A percentile compares a stretch with the other conserved stretches of the same genome.
These are phyloP conservation scores for Rutstroemia sp. DNA, from an alignment of 2,329 filamentous ascomycete genomes.

Conservation along the genomic window DNA sequence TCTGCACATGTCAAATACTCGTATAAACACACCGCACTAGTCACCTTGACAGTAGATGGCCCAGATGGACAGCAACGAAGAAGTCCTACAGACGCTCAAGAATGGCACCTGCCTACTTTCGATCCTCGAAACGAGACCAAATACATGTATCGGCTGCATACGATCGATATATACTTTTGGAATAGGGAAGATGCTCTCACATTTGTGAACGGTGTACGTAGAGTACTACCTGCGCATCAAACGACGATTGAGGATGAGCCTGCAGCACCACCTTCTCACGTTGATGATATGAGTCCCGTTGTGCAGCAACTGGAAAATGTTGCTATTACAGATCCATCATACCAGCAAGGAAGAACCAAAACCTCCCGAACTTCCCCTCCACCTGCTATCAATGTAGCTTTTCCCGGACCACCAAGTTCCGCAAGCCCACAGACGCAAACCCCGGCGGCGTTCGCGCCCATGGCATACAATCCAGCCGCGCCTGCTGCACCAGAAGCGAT, in stretches of 20 bases:
- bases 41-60: constrained; percentile 58
- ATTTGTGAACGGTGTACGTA: constrained; percentile 61
- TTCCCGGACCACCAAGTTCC: constrained; percentile 29
- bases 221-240: constrained; percentile 53
- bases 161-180: constrained; percentile 75
- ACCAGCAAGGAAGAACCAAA: constrained; percentile 28
- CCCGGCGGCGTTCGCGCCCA: constrained; percentile 42
- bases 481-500: constrained; percentile 68
- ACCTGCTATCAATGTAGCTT: constrained; percentile 10
- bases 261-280: constrained; percentile 37
- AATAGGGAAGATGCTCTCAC: constrained; percentile 62
- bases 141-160: constrained; percentile 72
- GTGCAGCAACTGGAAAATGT: constrained; percentile 68
- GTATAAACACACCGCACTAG: constrained; percentile 65
- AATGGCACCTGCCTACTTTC: constrained; percentile 71
- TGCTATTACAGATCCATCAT: constrained; percentile 55
- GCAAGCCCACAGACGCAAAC: constrained; percentile 29
- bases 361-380: constrained; percentile 21
- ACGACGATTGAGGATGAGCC: constrained; percentile 61
- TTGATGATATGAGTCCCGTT: constrained; percentile 54
- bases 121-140: constrained; percentile 68
- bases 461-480: constrained; percentile 74
- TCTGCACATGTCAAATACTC: constrained; percentile 59
- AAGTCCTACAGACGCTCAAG: constrained; percentile 36
- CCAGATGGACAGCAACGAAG: constrained; percentile 11